Conservation (phyloP, 2,329 filamentous ascomycete genomes). For the Metarhizium brunneum region DNA sequence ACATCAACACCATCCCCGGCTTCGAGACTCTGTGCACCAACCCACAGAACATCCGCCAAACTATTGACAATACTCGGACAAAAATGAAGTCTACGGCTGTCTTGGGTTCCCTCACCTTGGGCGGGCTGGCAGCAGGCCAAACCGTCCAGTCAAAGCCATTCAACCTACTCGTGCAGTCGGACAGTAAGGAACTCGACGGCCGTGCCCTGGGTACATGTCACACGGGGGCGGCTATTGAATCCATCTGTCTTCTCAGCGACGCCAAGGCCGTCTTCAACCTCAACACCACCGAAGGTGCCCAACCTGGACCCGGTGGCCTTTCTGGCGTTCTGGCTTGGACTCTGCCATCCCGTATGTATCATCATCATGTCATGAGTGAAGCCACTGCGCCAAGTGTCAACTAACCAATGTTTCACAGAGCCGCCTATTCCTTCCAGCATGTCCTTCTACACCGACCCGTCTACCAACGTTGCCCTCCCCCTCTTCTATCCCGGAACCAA, state of each 20-base stretch:
- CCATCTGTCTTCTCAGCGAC: slow-evolving; percentile 8
- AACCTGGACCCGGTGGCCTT: slow-evolving; percentile 5
- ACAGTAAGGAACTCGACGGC: slow-evolving; percentile 10
- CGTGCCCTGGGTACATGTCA: slow-evolving; percentile 10
- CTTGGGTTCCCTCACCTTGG: slow-evolving; percentile 2
- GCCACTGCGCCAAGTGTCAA: background rate
- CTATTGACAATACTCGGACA: background rate
- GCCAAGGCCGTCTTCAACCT: slow-evolving; percentile 5
- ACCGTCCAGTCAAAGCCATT: slow-evolving; percentile 13
- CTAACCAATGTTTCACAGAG: background rate
- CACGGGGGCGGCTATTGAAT: slow-evolving; percentile 13
- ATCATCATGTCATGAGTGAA: no score
- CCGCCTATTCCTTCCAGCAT: slow-evolving; percentile 8
- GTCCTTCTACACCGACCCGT: slow-evolving; percentile 10
- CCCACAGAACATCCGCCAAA: background rate
- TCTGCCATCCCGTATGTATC: slow-evolving; percentile 4
- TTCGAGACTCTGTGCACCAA: background rate
- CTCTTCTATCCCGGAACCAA: slow-evolving; percentile 9
- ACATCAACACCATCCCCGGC: no score
- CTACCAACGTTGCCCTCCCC: slow-evolving; percentile 14
- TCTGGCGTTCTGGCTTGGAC: slow-evolving; percentile 7
- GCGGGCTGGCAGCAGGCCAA: slow-evolving; percentile 6
- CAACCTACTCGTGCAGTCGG: slow-evolving; percentile 9
- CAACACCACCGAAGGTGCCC: slow-evolving; percentile 10
- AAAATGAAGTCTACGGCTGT: slow-evolving; percentile 8